phyloP scores from a whole-genome alignment of 2,329 filamentous ascomycete genomes.

The Metarhizium guizhouense region DNA sequence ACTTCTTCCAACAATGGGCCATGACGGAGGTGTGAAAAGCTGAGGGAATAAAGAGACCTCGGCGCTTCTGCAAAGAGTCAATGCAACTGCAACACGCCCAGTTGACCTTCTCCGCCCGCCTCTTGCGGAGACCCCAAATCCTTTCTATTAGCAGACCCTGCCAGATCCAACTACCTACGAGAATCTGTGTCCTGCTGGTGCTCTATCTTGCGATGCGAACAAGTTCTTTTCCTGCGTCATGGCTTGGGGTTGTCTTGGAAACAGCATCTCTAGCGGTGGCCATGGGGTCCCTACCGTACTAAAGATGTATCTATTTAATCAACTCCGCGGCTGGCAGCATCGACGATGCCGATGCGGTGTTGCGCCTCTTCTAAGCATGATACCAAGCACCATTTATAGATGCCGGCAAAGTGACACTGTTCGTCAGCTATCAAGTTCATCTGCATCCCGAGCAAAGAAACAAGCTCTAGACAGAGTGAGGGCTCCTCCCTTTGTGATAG shows the following conservation, averaged over 20 bases:
- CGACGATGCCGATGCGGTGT: background rate
- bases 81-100: background rate
- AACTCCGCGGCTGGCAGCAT: background rate
- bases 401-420: slow-evolving; percentile 8
- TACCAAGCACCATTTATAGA: slow-evolving; percentile 1
- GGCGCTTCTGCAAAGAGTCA: background rate
- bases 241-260: slow-evolving; percentile 31
- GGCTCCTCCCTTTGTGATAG: background rate
- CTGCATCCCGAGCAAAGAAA: slow-evolving; percentile 20
- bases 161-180: background rate
- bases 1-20: background rate
- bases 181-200: background rate
- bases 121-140: background rate
- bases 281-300: slow-evolving; percentile 8
- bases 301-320: slow-evolving; percentile 2
- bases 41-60: background rate
- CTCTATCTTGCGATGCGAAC: slow-evolving; percentile 2
- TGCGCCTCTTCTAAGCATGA: background rate
- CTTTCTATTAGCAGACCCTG: background rate
- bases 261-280: slow-evolving; percentile 24
- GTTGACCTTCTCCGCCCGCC: background rate
- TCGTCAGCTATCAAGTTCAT: slow-evolving; percentile 21
- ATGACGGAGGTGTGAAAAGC: background rate
- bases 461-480: slow-evolving; percentile 23
- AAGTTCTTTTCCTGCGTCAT: slow-evolving; percentile 20